These are phyloP conservation scores for Trichoderma sp. DNA, from an alignment of 2,329 filamentous ascomycete species.

Conservation along the genomic window DNA sequence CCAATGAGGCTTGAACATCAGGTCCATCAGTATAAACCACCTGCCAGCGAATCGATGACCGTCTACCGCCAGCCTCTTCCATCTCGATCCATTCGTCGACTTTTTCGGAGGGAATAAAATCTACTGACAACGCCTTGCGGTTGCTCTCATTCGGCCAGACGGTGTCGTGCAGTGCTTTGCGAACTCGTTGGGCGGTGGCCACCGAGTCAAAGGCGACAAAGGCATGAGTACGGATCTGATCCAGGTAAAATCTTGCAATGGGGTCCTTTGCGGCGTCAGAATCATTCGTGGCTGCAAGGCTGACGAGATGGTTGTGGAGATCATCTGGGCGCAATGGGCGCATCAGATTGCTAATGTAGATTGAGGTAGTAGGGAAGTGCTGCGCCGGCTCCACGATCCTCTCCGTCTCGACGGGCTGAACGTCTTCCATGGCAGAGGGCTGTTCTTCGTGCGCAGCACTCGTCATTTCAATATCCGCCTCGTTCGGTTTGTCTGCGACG, in stretches of 20 bases:
- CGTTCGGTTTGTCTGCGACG: conserved; percentile 18
- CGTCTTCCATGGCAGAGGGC: neutral
- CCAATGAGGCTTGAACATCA: conserved; percentile 49
- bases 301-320: conserved; percentile 66
- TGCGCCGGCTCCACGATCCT: conserved; percentile 52
- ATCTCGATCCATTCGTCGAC: conserved; percentile 70
- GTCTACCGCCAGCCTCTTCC: conserved; percentile 54
- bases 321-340: conserved; percentile 70
- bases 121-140: conserved; percentile 80
- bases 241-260: conserved; percentile 72
- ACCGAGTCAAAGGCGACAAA: conserved; percentile 70
- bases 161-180: conserved; percentile 70
- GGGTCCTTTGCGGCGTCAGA: conserved; percentile 47
- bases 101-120: conserved; percentile 79
- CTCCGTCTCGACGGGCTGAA: conserved; percentile 31
- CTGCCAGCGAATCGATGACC: conserved; percentile 60
- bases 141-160: conserved; percentile 87
- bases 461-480: neutral
- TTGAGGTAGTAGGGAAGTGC: conserved; percentile 69
- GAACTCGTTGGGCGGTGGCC: conserved; percentile 71
- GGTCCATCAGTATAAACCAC: conserved; percentile 62
- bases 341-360: conserved; percentile 91
- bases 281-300: conserved; percentile 58
- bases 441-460: neutral
- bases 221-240: conserved; percentile 83